phyloP scores from a whole-genome alignment of 768 basidiomycete species.

The Lactarius pseudohatsudake region DNA sequence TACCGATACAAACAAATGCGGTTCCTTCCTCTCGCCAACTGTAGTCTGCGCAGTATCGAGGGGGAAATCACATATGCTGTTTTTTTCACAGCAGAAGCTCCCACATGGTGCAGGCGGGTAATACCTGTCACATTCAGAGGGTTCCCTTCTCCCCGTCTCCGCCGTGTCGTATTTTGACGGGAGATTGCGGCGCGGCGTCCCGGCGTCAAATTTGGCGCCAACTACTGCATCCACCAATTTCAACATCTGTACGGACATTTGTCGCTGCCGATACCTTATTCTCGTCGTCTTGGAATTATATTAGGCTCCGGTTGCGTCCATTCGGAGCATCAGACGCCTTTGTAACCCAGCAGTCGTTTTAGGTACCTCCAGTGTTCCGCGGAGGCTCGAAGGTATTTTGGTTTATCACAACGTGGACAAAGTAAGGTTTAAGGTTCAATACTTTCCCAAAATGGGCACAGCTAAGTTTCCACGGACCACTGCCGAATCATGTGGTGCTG shows the following conservation, averaged over 20 bases:
- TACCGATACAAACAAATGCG: neutral
- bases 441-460: neutral
- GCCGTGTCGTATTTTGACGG: constrained; percentile 1
- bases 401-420: neutral
- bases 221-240: neutral
- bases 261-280: neutral
- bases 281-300: neutral
- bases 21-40: neutral
- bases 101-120: neutral
- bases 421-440: neutral
- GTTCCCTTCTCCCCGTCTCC: neutral
- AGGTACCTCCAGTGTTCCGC: neutral
- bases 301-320: neutral
- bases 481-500: neutral
- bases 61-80: neutral
- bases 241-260: neutral
- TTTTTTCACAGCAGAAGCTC: neutral
- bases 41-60: neutral
- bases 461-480: neutral
- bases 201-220: neutral
- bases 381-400: neutral
- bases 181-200: neutral
- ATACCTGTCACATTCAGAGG: constrained; percentile 1
- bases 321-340: neutral
- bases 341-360: neutral